Conservation (phyloP, 768 basidiomycete genomes). For the Phylloporus rhodoxanthus region DNA sequence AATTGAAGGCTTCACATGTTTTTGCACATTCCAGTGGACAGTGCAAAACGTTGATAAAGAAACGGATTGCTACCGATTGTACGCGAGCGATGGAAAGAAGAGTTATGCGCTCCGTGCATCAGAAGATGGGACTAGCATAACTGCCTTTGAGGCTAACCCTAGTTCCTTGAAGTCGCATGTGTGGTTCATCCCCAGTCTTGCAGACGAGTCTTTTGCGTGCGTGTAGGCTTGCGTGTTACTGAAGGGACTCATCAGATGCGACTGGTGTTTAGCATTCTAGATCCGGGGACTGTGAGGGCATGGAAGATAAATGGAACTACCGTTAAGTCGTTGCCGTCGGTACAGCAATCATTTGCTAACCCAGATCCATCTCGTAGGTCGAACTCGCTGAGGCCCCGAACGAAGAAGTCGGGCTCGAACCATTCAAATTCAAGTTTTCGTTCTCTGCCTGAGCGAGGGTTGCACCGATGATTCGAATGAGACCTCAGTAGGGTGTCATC, state of each 20-base stretch:
- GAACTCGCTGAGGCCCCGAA: neutral
- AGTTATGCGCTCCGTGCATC: neutral
- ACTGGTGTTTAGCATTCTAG: neutral
- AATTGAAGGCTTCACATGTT: no score
- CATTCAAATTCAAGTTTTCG: constrained; percentile 7
- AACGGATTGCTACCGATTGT: constrained; percentile 1
- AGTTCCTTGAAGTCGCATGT: constrained; percentile 1
- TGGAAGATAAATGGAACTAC: neutral
- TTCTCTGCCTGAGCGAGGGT: neutral
- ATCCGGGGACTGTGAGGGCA: neutral
- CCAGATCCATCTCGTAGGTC: neutral
- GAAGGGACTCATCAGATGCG: neutral
- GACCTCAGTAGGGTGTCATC: neutral
- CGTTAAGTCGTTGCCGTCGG: neutral
- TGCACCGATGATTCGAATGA: no score
- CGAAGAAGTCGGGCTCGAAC: neutral
- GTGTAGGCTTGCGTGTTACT: neutral
- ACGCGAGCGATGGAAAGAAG: neutral
- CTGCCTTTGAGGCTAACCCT: neutral
- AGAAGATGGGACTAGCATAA: constrained; percentile 1
- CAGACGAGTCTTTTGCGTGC: neutral
- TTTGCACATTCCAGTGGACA: constrained; percentile 1
- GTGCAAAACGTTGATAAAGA: constrained; percentile 1
- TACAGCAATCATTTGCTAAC: neutral
- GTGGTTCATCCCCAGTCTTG: constrained; percentile 1